Base-by-base conservation (phyloP, 2,329 filamentous ascomycete species). In the Microdochium trichocladiopsis region DNA sequence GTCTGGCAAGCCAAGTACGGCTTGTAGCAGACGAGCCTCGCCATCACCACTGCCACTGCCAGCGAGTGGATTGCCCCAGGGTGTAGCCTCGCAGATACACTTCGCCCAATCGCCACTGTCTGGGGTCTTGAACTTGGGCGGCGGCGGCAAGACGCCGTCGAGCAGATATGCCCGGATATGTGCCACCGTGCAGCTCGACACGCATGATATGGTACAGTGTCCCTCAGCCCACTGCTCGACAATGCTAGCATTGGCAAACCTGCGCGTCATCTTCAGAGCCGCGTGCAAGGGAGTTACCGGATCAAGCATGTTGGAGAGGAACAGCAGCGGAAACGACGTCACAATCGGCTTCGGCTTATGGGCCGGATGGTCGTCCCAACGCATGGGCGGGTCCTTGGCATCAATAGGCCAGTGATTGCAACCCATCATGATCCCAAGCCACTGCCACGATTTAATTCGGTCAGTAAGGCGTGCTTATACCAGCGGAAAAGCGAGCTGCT, bases 281-380 rank as follows among this genome's bases (percentile, higher is more conserved):
- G 73, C 72, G 45, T 60, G 57, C 4, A 84, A 63, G 2, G 81
- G 80, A 0, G 82, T 84, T 18, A 84, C 80, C 1, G 81, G 80
- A 52, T 85, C 82, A 14, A 77, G 70, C 0, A 74, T 77, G 58
- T 79, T 83, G 33, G 75, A 76, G 12, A 83, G 66, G 60, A 82
- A 79, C 6, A 85, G 69, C 28, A 85, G 67, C 0, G 82, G 82
- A 56, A 79, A 72, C 5, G 72, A 68, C 5, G 75, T 80, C 24
- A 72, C 67, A 54, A 69, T 68, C 16, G 61, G 61, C 31, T 57
- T 55, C 28, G 58, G 66, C 55, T 61, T 62, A 49, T 61, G 59
- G 25, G 50, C 59, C 22, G 65, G 62, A 45, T 63, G 59, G 43
- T 63, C 60, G 47, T 61, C 59, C 61, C 65, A 64, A 14, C 60